Percentiles rank a stretch among this genome's conserved stretches.
phyloP scores from a whole-genome alignment of 176 grass and related monocot species.

The Sorghum bicolor region DNA sequence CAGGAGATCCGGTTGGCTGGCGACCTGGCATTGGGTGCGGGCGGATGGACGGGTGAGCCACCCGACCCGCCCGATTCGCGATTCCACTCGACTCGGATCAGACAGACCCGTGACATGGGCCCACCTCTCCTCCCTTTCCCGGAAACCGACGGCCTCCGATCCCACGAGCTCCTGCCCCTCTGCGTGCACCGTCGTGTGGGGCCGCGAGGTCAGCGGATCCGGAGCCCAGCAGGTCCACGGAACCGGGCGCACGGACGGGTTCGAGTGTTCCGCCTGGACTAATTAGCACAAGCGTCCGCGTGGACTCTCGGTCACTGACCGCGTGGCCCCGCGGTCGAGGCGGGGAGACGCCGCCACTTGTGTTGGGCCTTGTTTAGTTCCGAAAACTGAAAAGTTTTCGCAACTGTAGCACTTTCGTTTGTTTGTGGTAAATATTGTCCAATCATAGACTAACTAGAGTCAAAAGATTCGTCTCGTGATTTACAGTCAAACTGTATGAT shows the following conservation, averaged over 20 bases:
- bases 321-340: background rate
- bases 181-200: background rate
- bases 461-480: too few species aligned
- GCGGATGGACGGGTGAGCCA: constrained; percentile 12
- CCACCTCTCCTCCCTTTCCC: background rate
- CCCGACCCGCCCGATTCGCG: background rate
- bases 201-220: background rate
- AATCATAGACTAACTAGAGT: too few species aligned
- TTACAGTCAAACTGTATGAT: too few species aligned
- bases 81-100: background rate
- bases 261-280: background rate
- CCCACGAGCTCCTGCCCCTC: background rate
- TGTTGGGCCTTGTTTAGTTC: too few species aligned
- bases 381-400: too few species aligned
- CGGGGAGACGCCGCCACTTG: background rate
- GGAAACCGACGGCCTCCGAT: constrained; percentile 12
- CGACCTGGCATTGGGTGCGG: background rate
- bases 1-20: constrained; percentile 17
- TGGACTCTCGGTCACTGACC: background rate
- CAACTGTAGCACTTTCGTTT: too few species aligned
- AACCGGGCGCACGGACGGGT: background rate
- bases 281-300: background rate
- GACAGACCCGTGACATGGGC: constrained; percentile 23
- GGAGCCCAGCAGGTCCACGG: background rate
- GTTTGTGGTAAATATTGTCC: too few species aligned